Evolutionary conservation across 345 rosid genomes (phyloP), one percentile per base, ranked within the genome.

Genomic region (Kandelia obovata): DNA sequence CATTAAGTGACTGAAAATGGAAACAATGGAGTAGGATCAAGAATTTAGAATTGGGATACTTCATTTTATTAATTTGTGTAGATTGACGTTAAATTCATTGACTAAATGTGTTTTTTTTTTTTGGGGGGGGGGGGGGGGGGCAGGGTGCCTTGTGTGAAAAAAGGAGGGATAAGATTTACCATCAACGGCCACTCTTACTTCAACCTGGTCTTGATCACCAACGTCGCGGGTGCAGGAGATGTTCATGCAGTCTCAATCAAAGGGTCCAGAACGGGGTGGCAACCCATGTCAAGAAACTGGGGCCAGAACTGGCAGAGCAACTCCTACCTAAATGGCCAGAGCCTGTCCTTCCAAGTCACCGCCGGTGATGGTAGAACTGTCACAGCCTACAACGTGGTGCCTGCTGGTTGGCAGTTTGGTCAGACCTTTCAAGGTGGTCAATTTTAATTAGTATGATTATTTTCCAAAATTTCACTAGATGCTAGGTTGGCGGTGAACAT

Each of bases 251-350:
- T 84, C 21, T 75, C 82, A 7, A 55, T 87, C 61, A 83, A 84
- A 65, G 88, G 91, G 7, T 81, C 87, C 1, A 76, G 64, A 62
- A 81, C 85, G 23, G 63, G 82, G 34, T 87, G 91, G 91, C 88
- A 83, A 64, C 7, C 84, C 16, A 63, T 87, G 88, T 84, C 87
- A 3, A 77, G 91, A 68, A 87, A 84, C 77, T 84, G 86, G 88
- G 91, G 91, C 35, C 88, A 87, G 64, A 84, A 84, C 10, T 87
- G 91, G 91, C 87, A 84, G 66, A 84, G 87, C 71, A 81, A 76
- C 72, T 67, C 81, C 13, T 70, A 78, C 61, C 83, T 84, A 1
- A 73, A 80, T 56, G 91, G 84, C 2, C 89, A 84, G 58, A 76
- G 79, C 60, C 77, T 87, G 23, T 83, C 89, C 3, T 83, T 84